Percentiles rank a stretch among this genome's conserved stretches.
Conservation (phyloP, 2,329 filamentous ascomycete species). For the Paraphaeosphaeria sporulosa region DNA sequence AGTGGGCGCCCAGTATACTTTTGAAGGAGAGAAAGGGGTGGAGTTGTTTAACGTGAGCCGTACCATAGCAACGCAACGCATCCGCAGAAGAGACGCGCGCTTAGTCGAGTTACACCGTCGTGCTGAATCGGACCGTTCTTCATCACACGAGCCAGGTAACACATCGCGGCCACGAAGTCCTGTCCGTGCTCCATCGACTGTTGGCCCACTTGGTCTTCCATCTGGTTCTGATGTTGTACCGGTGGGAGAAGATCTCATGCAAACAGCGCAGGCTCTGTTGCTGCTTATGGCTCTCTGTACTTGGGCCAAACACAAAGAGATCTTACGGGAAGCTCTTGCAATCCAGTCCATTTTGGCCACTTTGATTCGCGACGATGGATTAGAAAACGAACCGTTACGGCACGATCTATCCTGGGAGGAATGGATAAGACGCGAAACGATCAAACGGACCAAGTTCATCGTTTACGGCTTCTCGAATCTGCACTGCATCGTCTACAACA, state of each 20-base stretch:
- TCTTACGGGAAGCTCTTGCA: constrained; percentile 64
- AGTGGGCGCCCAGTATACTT: constrained; percentile 71
- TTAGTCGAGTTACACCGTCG: constrained; percentile 42
- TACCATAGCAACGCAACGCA: constrained; percentile 61
- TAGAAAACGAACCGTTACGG: constrained; percentile 62
- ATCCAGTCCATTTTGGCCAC: constrained; percentile 65
- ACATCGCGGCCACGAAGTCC: constrained; percentile 25
- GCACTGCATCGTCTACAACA: constrained; percentile 68
- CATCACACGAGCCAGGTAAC: constrained; percentile 25
- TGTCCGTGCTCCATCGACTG: constrained; percentile 25
- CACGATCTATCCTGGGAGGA: constrained; percentile 63
- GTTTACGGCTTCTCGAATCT: constrained; percentile 67
- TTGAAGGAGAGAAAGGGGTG: constrained; percentile 60
- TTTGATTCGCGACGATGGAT: constrained; percentile 62
- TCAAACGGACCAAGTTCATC: constrained; percentile 63
- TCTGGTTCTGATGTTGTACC: constrained; percentile 27
- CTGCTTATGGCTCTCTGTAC: constrained; percentile 68
- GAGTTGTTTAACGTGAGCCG: constrained; percentile 66
- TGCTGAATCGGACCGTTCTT: constrained; percentile 29
- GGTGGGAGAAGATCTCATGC: constrained; percentile 55
- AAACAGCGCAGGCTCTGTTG: constrained; percentile 71
- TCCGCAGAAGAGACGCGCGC: constrained; percentile 59
- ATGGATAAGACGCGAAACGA: constrained; percentile 63
- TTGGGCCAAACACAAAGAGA: constrained; percentile 65
- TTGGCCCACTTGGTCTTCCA: constrained; percentile 38